phyloP scores from a whole-genome alignment of 495 filamentous ascomycete species.

The Trichocladium uniseriatum region DNA sequence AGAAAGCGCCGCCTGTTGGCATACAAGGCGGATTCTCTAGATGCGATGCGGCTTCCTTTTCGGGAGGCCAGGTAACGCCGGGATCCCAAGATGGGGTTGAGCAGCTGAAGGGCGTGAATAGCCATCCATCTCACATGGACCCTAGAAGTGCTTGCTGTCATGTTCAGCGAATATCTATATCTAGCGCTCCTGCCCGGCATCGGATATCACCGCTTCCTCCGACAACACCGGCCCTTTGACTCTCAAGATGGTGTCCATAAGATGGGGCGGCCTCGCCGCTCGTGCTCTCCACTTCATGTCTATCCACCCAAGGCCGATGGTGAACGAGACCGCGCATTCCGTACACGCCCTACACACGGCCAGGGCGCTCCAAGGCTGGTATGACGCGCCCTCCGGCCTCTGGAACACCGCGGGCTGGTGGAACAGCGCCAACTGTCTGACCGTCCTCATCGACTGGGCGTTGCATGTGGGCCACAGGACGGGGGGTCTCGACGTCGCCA shows the following conservation, averaged over 20 bases:
- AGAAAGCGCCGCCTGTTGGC: neutral
- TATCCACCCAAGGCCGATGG: constrained; percentile 13
- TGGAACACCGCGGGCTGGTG: constrained; percentile 66
- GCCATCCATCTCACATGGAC: neutral
- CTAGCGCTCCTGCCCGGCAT: neutral
- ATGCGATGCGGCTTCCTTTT: neutral
- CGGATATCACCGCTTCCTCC: neutral
- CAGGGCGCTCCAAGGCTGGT: constrained; percentile 52
- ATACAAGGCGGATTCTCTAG: neutral
- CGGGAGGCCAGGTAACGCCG: neutral
- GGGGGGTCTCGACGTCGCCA: constrained; percentile 24
- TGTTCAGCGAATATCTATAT: constrained; percentile 1
- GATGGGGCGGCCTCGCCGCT: constrained; percentile 30
- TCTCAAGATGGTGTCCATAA: constrained; percentile 23
- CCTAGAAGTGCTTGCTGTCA: neutral
- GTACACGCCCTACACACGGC: constrained; percentile 39
- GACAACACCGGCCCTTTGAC: neutral
- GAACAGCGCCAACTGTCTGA: constrained; percentile 65
- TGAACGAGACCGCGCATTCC: constrained; percentile 20
- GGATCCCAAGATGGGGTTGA: neutral
- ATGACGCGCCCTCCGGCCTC: constrained; percentile 50
- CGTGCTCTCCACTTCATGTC: constrained; percentile 32
- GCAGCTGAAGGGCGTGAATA: neutral
- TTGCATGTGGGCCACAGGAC: constrained; percentile 24
- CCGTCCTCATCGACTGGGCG: constrained; percentile 53